phyloP scores from a whole-genome alignment of 768 basidiomycete species.

The Trametes maxima region DNA sequence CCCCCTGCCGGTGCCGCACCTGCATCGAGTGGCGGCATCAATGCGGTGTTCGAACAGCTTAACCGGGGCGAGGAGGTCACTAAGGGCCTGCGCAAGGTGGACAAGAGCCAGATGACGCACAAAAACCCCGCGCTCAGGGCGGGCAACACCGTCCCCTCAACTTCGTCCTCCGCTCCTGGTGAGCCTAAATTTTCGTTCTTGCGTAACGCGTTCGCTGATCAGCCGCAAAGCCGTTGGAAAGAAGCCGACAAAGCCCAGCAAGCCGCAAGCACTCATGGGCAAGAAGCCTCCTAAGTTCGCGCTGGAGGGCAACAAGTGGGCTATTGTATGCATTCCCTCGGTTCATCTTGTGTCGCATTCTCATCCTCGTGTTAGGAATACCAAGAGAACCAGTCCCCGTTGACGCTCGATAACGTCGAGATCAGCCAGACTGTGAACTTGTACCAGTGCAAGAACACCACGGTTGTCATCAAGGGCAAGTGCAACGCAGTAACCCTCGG shows the following conservation, averaged over 20 bases:
- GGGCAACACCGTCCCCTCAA: conserved; percentile 48
- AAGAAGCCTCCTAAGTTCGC: conserved; percentile 93
- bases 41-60: conserved; percentile 87
- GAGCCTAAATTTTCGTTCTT: not conserved
- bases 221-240: conserved; percentile 38
- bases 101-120: conserved; percentile 97
- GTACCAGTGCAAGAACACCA: conserved; percentile 86
- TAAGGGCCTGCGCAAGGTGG: conserved; percentile 89
- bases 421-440: conserved; percentile 86
- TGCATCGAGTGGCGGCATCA: conserved; percentile 52
- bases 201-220: not conserved
- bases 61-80: conserved; percentile 92
- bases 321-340: conserved; percentile 59
- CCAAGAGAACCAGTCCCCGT: conserved; percentile 75
- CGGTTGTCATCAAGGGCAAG: conserved; percentile 87
- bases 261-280: conserved; percentile 78
- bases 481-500: conserved; percentile 91
- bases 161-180: conserved; percentile 19
- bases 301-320: conserved; percentile 93
- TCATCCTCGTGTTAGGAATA: conserved; percentile 66
- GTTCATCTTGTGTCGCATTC: not conserved
- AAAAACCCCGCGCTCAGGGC: conserved; percentile 90
- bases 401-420: conserved; percentile 77
- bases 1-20: conserved; percentile 35
- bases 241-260: conserved; percentile 79